phyloP scores from a whole-genome alignment of 192 early-diverging fungal genomes.

The Spizellomyces punctatus region DNA sequence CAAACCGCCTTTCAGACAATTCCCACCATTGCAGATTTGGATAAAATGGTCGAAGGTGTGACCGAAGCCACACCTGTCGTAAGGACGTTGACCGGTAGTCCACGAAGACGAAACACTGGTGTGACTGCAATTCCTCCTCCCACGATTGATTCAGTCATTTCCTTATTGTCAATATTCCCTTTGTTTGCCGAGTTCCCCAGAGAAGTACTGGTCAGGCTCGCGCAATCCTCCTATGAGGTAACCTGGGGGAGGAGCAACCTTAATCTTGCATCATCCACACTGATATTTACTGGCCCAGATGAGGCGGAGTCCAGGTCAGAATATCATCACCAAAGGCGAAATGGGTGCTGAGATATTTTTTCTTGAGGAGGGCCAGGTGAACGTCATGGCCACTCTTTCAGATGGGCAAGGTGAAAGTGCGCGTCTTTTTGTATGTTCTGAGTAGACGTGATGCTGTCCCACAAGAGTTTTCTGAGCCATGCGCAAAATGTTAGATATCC shows the following conservation, averaged over 20 bases:
- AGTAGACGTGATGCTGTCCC: too few species aligned
- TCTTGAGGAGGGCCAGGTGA: conserved; percentile 36
- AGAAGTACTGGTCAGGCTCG: conserved; percentile 27
- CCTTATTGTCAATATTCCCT: conserved; percentile 36
- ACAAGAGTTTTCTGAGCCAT: neutral
- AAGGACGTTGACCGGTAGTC: too few species aligned
- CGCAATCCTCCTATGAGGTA: conserved; percentile 9
- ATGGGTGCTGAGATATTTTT: conserved; percentile 48
- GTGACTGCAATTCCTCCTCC: neutral
- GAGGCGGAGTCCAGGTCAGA: conserved; percentile 30
- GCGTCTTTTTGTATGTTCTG: too few species aligned
- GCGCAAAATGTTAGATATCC: neutral
- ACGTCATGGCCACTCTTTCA: conserved; percentile 28
- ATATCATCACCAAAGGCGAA: conserved; percentile 44
- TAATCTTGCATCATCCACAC: neutral
- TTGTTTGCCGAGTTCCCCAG: conserved; percentile 42
- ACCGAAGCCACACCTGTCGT: neutral
- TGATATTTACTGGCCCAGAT: conserved; percentile 16
- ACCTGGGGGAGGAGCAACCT: neutral
- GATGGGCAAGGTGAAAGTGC: conserved; percentile 17
- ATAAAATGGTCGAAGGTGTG: neutral
- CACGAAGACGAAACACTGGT: too few species aligned
- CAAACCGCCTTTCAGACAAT: neutral
- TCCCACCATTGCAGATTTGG: neutral
- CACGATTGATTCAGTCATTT: neutral